Evolutionary conservation across 441 rosid genomes (phyloP), one percentile per base, ranked within the genome.

Genomic region (Croton setiger): DNA sequence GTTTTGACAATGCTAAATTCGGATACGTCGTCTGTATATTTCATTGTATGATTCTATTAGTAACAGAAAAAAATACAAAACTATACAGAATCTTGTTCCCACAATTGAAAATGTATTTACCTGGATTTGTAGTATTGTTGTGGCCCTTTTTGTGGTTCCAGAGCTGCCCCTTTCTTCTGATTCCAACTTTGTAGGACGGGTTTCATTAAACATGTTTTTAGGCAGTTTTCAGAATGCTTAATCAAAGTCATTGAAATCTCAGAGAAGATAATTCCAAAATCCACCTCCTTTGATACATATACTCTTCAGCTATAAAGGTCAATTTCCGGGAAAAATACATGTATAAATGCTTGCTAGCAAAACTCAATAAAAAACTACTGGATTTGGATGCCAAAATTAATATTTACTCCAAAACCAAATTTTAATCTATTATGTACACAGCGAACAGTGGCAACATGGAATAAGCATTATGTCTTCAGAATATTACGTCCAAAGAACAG

Each of bases 1-100:
- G 84, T 87, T 91, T 79, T 84, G 88, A 85, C 84, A 86, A 86
- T 80, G 97, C 95, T 89, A 91, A 27, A 87, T 80, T 79, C 77
- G 92, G 96, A 85, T 88, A 77, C 77, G 87, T 75, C 82, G 62
- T 85, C 90, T 87, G 85, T 85, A 76, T 80, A 86, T 83, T 85
- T 66, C 83, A 48, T 81, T 81, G 79, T 75, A 61, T 71, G 75
- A 76, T 72, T 79, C 75, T 71, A 76, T 80, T 77, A 72, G 71
- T 76, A 76, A 58, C 70, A 27, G 75, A 64, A 68, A 80, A n/a
- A 64, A 3, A 54, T 60, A 27, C 31, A 44, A 64, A 71, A 36
- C 14, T 45, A 39, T 47, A 62, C 60, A 67, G 69, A 70, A 71
- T 62, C 23, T 48, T 52, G 33, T 47, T 39, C 60, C 41, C 23